A percentile compares a stretch with the other conserved stretches of the same genome.
These are phyloP conservation scores for Sporisorium exsertum DNA, from an alignment of 1,284 basidiomycete genomes.

Conservation along the genomic window DNA sequence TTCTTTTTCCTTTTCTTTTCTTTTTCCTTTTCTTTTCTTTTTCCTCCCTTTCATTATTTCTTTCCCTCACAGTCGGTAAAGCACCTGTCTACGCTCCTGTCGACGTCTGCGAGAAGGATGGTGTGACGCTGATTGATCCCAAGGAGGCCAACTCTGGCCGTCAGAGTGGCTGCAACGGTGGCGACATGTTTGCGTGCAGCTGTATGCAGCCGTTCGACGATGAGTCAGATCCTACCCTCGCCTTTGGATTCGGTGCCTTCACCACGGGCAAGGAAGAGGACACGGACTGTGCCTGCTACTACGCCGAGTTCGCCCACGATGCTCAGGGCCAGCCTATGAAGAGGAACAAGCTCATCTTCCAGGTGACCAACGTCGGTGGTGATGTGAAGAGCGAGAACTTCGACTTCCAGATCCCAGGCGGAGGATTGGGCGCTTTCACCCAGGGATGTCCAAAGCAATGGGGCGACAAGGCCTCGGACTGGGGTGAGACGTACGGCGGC, in stretches of 20 bases:
- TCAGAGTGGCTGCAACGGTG: conserved; percentile 41
- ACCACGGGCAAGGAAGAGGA: conserved; percentile 20
- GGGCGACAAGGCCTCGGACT: conserved; percentile 4
- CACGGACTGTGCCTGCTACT: conserved; percentile 40
- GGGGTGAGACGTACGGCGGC: conserved; percentile 36
- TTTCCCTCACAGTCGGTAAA: conserved; percentile 1
- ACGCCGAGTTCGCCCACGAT: conserved; percentile 30
- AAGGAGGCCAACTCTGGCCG: conserved; percentile 17
- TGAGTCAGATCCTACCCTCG: conserved; percentile 8
- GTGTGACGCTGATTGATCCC: conserved; percentile 29
- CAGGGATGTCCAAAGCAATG: conserved; percentile 42
- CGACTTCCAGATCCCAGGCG: conserved; percentile 49
- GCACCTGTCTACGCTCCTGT: conserved; percentile 27
- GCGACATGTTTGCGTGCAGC: conserved; percentile 37
- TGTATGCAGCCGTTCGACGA: conserved; percentile 47
- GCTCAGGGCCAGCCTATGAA: conserved; percentile 26
- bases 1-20: background rate
- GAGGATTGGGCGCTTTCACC: conserved; percentile 37
- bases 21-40: background rate
- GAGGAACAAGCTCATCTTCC: conserved; percentile 43
- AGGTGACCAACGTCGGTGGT: conserved; percentile 39
- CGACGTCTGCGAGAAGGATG: conserved; percentile 39
- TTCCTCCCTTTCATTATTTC: background rate
- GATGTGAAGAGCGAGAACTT: conserved; percentile 37
- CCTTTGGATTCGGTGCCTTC: conserved; percentile 38